Evolutionary conservation across 1,284 basidiomycete species (phyloP), one percentile per base, ranked within the genome.

Genomic region (Ceratobasidium sp.): DNA sequence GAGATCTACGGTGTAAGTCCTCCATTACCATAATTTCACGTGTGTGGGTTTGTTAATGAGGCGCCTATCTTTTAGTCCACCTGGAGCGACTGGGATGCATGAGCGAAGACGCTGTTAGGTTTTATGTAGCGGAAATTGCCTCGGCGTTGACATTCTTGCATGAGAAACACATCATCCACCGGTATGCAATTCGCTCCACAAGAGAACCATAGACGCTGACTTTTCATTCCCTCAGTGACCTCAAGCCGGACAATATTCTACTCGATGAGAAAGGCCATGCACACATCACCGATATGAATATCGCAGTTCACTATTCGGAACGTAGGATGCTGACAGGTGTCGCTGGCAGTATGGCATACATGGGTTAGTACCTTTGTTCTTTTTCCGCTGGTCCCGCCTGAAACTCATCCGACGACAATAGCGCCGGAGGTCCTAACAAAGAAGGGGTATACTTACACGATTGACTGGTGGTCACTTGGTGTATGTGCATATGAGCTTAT

Each of bases 211-310:
- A 33, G 28, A n/a, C 51, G 39, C 49, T 70, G 66, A 51, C 28
- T 44, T 69, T 4, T 53, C 5, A 6, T 28, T 33, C 33, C 49
- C 76, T 53, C 83, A 97, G 96, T 39, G 97, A 98, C 85, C 86
- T 99, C 80, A 99, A 99, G 85, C 97, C 97, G 0, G 97, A 99
- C 85, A 99, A 99, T 84, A 94, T 99, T 81, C 89, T 99, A 13
- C 89, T 99, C 56, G 97, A 99, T 85, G 91, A 94, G 61, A 88
- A 90, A 82, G 97, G 97, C 0, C 97, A 99, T 84, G 97, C 96
- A 0, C 97, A 99, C 84, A 89, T 99, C 80, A 99, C 97, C 18
- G 97, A 99, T 86, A 98, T 99, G 87, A 99, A 99, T 84, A 97
- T 99, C 81, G 97, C 97, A 18, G 97, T 99, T 9, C 97, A 99